phyloP scores from a whole-genome alignment of 106 monocot genomes.

The Gastrodia elata region DNA sequence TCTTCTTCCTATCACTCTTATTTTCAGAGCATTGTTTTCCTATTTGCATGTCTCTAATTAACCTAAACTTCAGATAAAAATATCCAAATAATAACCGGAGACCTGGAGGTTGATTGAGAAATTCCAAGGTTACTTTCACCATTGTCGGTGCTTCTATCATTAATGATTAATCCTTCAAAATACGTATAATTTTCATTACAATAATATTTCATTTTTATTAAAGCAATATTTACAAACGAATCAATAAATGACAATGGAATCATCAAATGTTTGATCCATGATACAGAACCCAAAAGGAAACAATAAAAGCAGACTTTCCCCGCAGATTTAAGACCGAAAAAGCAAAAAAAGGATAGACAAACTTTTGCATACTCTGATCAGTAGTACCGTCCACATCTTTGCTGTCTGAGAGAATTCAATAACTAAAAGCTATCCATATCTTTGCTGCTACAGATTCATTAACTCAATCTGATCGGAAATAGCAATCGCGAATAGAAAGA shows the following conservation, averaged over 20 bases:
- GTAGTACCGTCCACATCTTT: no score
- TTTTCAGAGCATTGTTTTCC: no score
- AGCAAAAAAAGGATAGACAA: not conserved
- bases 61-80: no score
- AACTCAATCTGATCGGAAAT: conserved; percentile 53
- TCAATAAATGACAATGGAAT: not conserved
- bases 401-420: not conserved
- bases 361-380: not conserved
- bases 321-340: not conserved
- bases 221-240: conserved; percentile 10
- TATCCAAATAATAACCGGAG: no score
- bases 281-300: not conserved
- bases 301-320: not conserved
- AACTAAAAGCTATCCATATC: not conserved
- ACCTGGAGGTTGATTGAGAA: no score
- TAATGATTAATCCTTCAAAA: not conserved
- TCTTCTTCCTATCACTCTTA: no score
- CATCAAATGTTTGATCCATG: not conserved
- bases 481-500: conserved; percentile 69
- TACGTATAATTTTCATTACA: not conserved
- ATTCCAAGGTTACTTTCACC: no score
- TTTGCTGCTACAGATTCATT: not conserved
- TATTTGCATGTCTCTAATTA: no score
- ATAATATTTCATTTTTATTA: no score
- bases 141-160: no score